Base-by-base conservation (phyloP, 2,329 filamentous ascomycete genomes). In the Knoxdaviesia capensis region DNA sequence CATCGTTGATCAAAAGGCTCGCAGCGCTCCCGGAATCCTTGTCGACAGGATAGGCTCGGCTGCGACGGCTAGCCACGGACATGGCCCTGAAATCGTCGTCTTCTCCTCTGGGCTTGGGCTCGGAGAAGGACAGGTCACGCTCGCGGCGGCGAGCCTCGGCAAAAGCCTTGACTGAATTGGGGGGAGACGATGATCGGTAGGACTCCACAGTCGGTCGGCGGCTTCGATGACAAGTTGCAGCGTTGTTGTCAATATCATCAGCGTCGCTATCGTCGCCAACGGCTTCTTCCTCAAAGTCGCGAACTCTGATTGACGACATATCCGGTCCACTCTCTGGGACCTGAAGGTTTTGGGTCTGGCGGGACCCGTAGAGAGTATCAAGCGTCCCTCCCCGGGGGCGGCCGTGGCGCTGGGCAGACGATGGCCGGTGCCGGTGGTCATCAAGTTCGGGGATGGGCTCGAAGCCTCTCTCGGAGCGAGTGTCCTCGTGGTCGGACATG, bases 131-230 rank as follows among this genome's bases (percentile, higher is more conserved):
- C 54, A 68, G 56, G 45, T 77, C 84, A 37, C 87, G 80, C 54
- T 88, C 83, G 45, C 87, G 79, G 45, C 85, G 82, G 41, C 85
- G 80, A 43, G 84, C 83, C 53, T 90, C 83, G 11, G 90, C 90
- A 59, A 98, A 98, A 4, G 90, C 90, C 58, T 96, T 93, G 41
- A 98, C 86, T 0, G 90, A 98, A 58, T 94, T 98, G 6, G 90
- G 90, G 7, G 88, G 88, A 5, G 90, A 96, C 2, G 74, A 64
- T 1, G 83, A 85, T 43, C 84, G 71, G 38, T 65, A 58, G 1
- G 71, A 72, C 32, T 68, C 68, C 42, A 79, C 62, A 41, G 71
- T 71, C 44, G 69, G 65, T 44, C 71, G 68, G 10, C 73, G 71
- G 44, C 60, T 62, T 34, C 62, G 66, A 6, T 60, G 57, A 32